Percentiles rank a stretch among this genome's conserved stretches.
Evolutionary conservation across 345 rosid species (phyloP).

Genomic region (Eucalyptus lansdowneana): DNA sequence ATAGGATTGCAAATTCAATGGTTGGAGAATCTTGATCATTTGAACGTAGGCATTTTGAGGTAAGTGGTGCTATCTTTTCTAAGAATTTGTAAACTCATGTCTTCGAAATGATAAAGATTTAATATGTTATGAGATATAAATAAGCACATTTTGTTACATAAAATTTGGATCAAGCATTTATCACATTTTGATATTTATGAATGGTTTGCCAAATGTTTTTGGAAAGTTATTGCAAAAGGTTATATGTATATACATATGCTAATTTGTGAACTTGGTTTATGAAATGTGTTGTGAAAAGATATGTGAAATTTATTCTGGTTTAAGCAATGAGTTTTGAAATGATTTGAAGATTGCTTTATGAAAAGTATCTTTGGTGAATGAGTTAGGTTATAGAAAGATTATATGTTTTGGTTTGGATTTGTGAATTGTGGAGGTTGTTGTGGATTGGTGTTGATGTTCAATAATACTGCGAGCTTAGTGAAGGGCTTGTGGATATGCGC

Average conservation of each 20-base stretch:
- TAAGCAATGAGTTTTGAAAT: neutral
- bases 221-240: neutral
- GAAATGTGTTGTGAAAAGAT: too few species aligned
- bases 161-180: neutral
- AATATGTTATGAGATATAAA: too few species aligned
- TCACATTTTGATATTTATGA: neutral
- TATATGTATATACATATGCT: too few species aligned
- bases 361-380: too few species aligned
- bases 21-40: neutral
- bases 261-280: too few species aligned
- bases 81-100: neutral
- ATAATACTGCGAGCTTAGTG: accelerated
- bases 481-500: accelerated
- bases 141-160: too few species aligned
- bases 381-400: neutral
- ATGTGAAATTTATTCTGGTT: neutral
- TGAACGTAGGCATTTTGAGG: neutral
- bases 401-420: neutral
- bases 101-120: neutral
- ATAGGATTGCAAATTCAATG: neutral
- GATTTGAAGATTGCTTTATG: neutral
- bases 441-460: neutral
- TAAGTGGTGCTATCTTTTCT: neutral
- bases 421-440: too few species aligned
- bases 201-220: neutral